Evolutionary conservation across 2,329 filamentous ascomycete species (phyloP).

Genomic region (Orbilia ellipsospora): DNA sequence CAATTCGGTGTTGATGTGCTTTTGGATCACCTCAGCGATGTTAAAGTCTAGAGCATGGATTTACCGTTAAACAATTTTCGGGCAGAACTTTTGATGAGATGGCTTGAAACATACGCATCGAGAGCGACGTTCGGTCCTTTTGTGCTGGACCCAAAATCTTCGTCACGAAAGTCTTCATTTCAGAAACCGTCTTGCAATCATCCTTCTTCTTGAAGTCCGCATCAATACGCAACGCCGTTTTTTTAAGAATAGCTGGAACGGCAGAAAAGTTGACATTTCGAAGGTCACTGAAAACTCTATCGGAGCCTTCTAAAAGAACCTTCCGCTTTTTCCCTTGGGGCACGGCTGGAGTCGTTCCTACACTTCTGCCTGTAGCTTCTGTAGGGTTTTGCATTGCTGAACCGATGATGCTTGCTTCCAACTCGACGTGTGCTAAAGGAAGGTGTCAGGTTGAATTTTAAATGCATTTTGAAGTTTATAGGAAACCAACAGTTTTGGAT

Average conservation of each 20-base stretch:
- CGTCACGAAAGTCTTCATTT: slow-evolving; percentile 93
- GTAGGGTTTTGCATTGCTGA: slow-evolving; percentile 36
- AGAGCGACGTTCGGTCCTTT: slow-evolving; percentile 47
- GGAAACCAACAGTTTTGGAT: slow-evolving; percentile 75
- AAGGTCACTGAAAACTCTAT: slow-evolving; percentile 86
- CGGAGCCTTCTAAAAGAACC: slow-evolving; percentile 86
- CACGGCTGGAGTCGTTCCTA: slow-evolving; percentile 59
- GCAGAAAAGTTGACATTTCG: slow-evolving; percentile 95
- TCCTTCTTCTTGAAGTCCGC: slow-evolving; percentile 90
- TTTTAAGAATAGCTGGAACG: slow-evolving; percentile 87
- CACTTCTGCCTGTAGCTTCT: slow-evolving; percentile 43
- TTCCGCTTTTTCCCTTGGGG: slow-evolving; percentile 82
- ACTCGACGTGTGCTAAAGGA: slow-evolving; percentile 74
- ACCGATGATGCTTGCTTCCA: slow-evolving; percentile 68
- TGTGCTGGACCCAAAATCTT: slow-evolving; percentile 74
- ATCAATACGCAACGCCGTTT: slow-evolving; percentile 85
- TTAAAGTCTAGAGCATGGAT: slow-evolving; percentile 35
- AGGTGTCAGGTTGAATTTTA: background rate
- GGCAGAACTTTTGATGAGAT: background rate
- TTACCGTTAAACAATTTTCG: background rate
- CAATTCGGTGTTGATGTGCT: slow-evolving; percentile 85
- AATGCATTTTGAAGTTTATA: background rate
- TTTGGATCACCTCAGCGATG: slow-evolving; percentile 93
- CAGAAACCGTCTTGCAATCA: slow-evolving; percentile 84
- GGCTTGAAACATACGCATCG: slow-evolving; percentile 60